Base-by-base conservation (phyloP, 768 basidiomycete genomes). In the Mycena rosella region DNA sequence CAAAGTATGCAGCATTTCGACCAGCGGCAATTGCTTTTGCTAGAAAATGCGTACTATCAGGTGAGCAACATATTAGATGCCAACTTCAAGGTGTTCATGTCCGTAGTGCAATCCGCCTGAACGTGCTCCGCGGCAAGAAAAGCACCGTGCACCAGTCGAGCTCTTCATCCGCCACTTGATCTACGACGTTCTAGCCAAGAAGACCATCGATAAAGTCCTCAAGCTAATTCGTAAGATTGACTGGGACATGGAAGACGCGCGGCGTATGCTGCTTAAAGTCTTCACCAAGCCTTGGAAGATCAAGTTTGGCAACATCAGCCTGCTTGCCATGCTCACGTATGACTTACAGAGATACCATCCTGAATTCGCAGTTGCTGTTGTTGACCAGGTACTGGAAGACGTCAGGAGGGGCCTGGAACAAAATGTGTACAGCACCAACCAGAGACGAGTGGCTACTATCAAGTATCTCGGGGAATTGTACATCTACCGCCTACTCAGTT, bases 221-320 rank as follows among this genome's bases (percentile, higher is more conserved):
- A 96, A 95, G 78, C 87, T 98, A 26, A 79, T 98, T 36, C 90
- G 98, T 53, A 98, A 97, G 79, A 85, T 99, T 51, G 92, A 99
- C 74, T 99, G 98, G 98, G 94, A 97, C n/a, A 90, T 95, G 76
- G 77, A 81, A 9, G 67, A 79, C 26, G 82, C 92, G 32, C 86
- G 87, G 42, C 85, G 85, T 29, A 87, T 87, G 26, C 83, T 99
- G 9, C 90, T 92, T 81, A 94, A 94, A 75, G 88, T 94, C 44
- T 99, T 99, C 81, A 94, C 94, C n/a, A 97, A 98, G 74, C 93
- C 97, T 3, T 98, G 97, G 96, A 99, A 99, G 77, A 88, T 98
- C 80, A 97, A 96, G 74, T 99, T 92, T 75, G 86, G 91, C 65
- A 97, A 94, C 74, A 89, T 99, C 73, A 87, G 91, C 62, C 85